Evolutionary conservation across 495 filamentous ascomycete species (phyloP).

Genomic region (Cryomyces minteri): DNA sequence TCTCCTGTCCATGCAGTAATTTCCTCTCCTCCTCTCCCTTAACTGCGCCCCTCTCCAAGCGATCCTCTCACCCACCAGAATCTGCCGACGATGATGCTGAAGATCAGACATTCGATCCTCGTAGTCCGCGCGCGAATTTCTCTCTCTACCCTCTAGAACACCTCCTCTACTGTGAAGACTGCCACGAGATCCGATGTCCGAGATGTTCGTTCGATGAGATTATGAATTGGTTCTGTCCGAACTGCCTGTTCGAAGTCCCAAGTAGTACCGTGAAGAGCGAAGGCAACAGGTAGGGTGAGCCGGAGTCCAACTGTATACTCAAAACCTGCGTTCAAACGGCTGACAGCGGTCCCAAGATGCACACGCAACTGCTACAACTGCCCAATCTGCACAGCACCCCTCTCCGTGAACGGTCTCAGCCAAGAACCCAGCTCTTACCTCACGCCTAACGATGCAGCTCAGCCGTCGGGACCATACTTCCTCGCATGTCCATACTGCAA

Average conservation of each 20-base stretch:
- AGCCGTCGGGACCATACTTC: conserved; percentile 29
- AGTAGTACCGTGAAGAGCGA: conserved; percentile 79
- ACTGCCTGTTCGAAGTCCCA: conserved; percentile 85
- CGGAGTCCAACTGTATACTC: conserved; percentile 32
- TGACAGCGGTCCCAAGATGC: conserved; percentile 37
- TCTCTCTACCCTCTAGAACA: conserved; percentile 87
- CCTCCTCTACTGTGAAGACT: conserved; percentile 90
- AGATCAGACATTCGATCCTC: conserved; percentile 70
- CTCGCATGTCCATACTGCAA: conserved; percentile 75
- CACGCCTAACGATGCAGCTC: conserved; percentile 19
- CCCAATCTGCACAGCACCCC: conserved; percentile 67
- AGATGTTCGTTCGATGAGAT: conserved; percentile 85
- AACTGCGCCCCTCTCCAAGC: conserved; percentile 20
- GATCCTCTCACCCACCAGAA: conserved; percentile 16
- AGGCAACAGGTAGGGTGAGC: conserved; percentile 53
- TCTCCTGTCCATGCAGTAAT: conserved; percentile 53
- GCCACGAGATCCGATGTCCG: conserved; percentile 84
- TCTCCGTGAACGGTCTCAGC: conserved; percentile 45
- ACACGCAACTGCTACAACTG: conserved; percentile 91
- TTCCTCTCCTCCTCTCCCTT: neutral
- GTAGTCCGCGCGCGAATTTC: conserved; percentile 66
- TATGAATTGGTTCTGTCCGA: conserved; percentile 88
- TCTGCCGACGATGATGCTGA: conserved; percentile 44
- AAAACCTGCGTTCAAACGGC: neutral
- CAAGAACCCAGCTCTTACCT: conserved; percentile 22